Evolutionary conservation across 306 rosid species (phyloP).

Genomic region (Quercus berberidifolia): DNA sequence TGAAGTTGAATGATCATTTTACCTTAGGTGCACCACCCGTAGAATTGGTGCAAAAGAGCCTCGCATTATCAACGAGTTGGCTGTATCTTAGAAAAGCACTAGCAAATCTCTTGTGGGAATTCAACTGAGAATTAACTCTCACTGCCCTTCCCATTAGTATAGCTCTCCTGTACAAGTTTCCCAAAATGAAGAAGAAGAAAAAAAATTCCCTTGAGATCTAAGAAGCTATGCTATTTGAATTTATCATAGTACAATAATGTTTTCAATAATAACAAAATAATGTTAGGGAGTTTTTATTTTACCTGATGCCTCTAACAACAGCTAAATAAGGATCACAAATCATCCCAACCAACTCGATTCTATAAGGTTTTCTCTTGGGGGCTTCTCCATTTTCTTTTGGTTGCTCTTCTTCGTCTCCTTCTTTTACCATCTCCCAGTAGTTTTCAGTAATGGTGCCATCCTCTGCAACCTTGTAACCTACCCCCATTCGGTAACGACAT

Average conservation of each 20-base stretch:
- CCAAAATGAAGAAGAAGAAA: too few species aligned
- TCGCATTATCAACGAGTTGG: constrained; percentile 77
- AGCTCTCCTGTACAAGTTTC: constrained; percentile 62
- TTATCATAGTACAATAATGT: too few species aligned
- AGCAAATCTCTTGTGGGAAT: constrained; percentile 94
- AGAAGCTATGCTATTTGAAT: too few species aligned
- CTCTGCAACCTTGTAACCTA: constrained; percentile 66
- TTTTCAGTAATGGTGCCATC: constrained; percentile 67
- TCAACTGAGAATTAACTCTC: constrained; percentile 77
- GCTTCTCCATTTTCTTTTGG: constrained; percentile 7
- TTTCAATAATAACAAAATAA: too few species aligned
- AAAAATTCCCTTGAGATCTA: too few species aligned
- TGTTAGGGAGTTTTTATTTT: neutral
- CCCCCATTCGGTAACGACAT: constrained; percentile 73
- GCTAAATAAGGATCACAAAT: constrained; percentile 93
- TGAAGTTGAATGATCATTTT: neutral
- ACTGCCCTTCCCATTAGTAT: constrained; percentile 80
- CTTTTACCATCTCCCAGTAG: constrained; percentile 69
- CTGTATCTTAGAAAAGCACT: constrained; percentile 66
- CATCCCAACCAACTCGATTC: constrained; percentile 91
- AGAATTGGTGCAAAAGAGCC: constrained; percentile 57
- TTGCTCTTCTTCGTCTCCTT: constrained; percentile 35
- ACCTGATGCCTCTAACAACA: constrained; percentile 91
- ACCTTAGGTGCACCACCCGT: constrained; percentile 67
- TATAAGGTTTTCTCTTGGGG: constrained; percentile 51